Evolutionary conservation across 768 basidiomycete genomes (phyloP), one percentile per base, ranked within the genome.

Genomic region (Postia placenta): DNA sequence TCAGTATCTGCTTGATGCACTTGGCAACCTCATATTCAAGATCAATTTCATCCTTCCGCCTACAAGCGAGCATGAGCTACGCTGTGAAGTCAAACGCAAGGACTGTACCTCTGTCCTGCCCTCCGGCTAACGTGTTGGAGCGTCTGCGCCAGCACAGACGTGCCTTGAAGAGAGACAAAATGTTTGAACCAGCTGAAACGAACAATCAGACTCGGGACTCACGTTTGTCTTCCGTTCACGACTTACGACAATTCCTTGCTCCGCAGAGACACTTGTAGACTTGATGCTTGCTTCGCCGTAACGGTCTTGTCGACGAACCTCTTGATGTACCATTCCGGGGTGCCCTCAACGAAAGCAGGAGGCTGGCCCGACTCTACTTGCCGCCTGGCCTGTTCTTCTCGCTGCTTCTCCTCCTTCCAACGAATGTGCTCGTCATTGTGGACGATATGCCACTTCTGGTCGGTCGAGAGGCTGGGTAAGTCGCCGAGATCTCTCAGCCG

Each of bases 391-490:
- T 82, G 80, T 48, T 81, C 80, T 53, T 83, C 78, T 56, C 81
- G 75, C 53, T 71, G 75, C 59, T 77, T 80, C 57, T 84, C 83
- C 41, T 85, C 81, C 56, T 78, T 80, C 84, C 87, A 92, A 37
- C 86, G 77, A 46, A 85, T 74, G 47, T 86, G 84, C 57, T 88
- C 86, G 56, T 89, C 85, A 50, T 81, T 88, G 62, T 85, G 78
- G 5, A 99, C 86, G 62, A 98, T 80, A 55, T 75, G 74, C 94
- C 95, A 99, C 69, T 97, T 97, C 65, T 91, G 89, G 25, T 91
- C 86, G 20, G 88, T 75, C 14, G 79, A 58, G 49, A 90, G 69
- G 51, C 75, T 67, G 7, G 79, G 77, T 23, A 85, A 67, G 22
- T 80, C 79, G 11, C 67, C 75, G 22, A 90, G 64, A 56, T 80